Evolutionary conservation across 106 monocot species (phyloP), one percentile per base, ranked within the genome.

Genomic region (Dendrobium catenatum): DNA sequence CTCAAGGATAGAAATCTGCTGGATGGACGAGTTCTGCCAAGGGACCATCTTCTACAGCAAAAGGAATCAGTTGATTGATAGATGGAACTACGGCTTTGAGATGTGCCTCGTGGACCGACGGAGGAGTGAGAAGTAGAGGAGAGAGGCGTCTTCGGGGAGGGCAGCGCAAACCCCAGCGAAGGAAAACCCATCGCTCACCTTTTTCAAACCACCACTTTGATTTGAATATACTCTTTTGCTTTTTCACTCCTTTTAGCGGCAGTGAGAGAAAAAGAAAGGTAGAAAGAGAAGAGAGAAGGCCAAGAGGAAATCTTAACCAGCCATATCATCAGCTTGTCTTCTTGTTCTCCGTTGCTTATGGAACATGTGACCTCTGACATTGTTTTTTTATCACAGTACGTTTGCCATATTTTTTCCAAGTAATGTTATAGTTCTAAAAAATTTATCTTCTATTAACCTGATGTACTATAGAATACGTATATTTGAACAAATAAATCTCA

Each of bases 161-260:
- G 76, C 76, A 48, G 76, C 49, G 27, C 26, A 76, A 76, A 26
- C 27, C 49, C 76, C 46, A 76, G 40, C 4, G 76, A 13, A 26
- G 47, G 22, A 76, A 24, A 24, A 47, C 47, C 49, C 76, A 76
- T 76, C 48, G 26, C 48, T 37, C 49, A 11, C 76, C 76, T 74
- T 43, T 74, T n/a, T n/a, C 42, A 2, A 20, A 74, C 74, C 74
- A 42, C 43, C 74, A 74, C 74, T 70, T 70, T 33, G 29, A 70
- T 70, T 70, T 37, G 70, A 70, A 70, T 70, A 13, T 33, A 70
- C 70, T 70, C 33, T 33, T 33, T 33, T 33, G 33, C 70, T 68
- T 37, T 70, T 70, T 33, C 37, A 24, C 11, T 16, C 27, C 11
- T 58, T 58, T 58, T 58, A 17, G 20, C 2, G 33, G 70, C 15